Evolutionary conservation across 2,329 filamentous ascomycete species (phyloP), one percentile per base, ranked within the genome.

Genomic region (Pseudocercospora fuligena): DNA sequence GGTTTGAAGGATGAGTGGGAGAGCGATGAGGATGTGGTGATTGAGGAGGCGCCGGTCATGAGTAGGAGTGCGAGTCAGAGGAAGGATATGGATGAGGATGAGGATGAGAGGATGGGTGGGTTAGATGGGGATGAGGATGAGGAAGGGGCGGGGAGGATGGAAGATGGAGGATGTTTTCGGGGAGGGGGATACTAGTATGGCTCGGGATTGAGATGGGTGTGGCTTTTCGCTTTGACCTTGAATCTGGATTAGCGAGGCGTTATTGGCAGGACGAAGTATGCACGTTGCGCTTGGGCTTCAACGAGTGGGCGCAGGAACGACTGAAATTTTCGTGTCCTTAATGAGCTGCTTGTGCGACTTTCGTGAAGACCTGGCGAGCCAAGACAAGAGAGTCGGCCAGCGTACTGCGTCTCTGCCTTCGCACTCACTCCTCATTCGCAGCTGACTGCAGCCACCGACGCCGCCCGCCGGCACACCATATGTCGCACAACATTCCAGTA

Each of bases 1-100:
- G 81, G 82, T 43, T 75, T 88, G 77, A 83, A 82, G 74, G 85
- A 87, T 66, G 85, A 86, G 72, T 87, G 85, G 85, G 84, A 86
- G 61, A 84, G 82, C 72, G 85, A 64, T 11, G 65, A 83, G 69
- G 77, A 77, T 29, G 75, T 69, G 11, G 77, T 72, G 21, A 73
- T 75, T 61, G 74, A 70, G 33, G 74, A 84, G 86, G 75, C 59
- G 62, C 64, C 43, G 40, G 64, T 16, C 49, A 69, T 49, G 70
- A 66, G 51, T 63, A 70, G 65, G 60, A 64, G 49, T 27, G 64
- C 60, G 19, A 73, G 73, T 66, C 72, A 77, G 64, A 72, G 74
- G 61, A 63, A 60, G 14, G 57, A 49, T 7, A 74, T 74, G 56
- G 77, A 77, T 63, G 75, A 60, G 14, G 57, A 49, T 7, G 75